phyloP scores from a whole-genome alignment of 192 early-diverging fungal species.

The Coemansia sp. region DNA sequence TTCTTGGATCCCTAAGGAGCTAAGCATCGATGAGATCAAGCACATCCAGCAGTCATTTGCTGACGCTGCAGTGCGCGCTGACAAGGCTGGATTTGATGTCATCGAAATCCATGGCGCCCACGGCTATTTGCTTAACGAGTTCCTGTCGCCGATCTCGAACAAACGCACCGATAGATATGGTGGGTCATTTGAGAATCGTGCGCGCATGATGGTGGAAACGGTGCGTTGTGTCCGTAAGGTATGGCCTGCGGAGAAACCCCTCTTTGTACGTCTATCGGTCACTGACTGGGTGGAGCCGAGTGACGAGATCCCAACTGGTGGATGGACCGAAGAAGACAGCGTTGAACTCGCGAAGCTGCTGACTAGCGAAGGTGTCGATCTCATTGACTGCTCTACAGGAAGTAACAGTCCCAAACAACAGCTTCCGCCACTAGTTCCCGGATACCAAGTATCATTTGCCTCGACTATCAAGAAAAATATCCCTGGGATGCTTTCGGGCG shows the following conservation, averaged over 20 bases:
- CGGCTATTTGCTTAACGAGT: slow-evolving; percentile 83
- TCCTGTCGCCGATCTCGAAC: slow-evolving; percentile 79
- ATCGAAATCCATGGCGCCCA: slow-evolving; percentile 90
- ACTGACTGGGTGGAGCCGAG: slow-evolving; percentile 66
- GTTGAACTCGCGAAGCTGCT: slow-evolving; percentile 62
- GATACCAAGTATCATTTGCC: slow-evolving; percentile 74
- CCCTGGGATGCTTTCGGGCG: slow-evolving; percentile 57
- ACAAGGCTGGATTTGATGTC: slow-evolving; percentile 80
- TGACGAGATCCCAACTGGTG: slow-evolving; percentile 47
- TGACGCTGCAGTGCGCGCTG: slow-evolving; percentile 67
- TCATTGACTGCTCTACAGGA: slow-evolving; percentile 81
- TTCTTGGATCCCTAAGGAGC: slow-evolving; percentile 38
- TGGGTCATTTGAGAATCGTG: slow-evolving; percentile 86
- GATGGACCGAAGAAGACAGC: slow-evolving; percentile 77
- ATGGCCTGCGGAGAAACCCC: slow-evolving; percentile 78
- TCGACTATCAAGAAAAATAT: slow-evolving; percentile 59
- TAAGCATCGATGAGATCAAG: slow-evolving; percentile 69
- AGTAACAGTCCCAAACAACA: slow-evolving; percentile 62
- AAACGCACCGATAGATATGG: slow-evolving; percentile 88
- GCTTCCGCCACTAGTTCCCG: slow-evolving; percentile 43
- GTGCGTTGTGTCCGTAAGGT: slow-evolving; percentile 59
- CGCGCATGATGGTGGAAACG: slow-evolving; percentile 72
- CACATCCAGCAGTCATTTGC: slow-evolving; percentile 62
- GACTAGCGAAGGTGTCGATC: slow-evolving; percentile 70
- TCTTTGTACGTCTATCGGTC: slow-evolving; percentile 79